Percentiles rank a stretch among this genome's conserved stretches.
phyloP scores from a whole-genome alignment of 371 early-diverging fungal species.

The Mortierella sp. region DNA sequence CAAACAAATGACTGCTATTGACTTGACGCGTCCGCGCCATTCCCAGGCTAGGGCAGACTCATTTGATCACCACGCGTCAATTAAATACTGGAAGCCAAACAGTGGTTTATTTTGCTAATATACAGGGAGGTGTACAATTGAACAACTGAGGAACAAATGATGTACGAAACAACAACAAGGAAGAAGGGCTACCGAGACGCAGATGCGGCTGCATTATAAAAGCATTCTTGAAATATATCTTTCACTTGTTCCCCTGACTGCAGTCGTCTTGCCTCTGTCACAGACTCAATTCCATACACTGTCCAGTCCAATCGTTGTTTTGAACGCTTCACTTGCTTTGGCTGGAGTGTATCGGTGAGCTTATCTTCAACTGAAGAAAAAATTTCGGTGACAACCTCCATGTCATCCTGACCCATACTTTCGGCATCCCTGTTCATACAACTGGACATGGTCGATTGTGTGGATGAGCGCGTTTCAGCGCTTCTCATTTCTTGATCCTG shows the following conservation, averaged over 20 bases:
- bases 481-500: conserved; percentile 38
- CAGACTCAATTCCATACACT: conserved; percentile 9
- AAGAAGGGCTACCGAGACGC: conserved; percentile 28
- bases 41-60: neutral
- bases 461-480: conserved; percentile 1
- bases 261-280: conserved; percentile 9
- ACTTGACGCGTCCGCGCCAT: neutral
- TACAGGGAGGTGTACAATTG: too few species aligned
- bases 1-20: conserved; percentile 1
- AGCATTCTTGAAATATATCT: conserved; percentile 42
- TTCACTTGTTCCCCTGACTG: conserved; percentile 29
- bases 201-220: conserved; percentile 38
- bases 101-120: too few species aligned
- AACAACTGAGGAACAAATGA: neutral
- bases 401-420: conserved; percentile 24
- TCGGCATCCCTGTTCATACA: conserved; percentile 17
- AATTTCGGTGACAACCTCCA: neutral
- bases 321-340: conserved; percentile 11
- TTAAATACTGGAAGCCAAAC: too few species aligned
- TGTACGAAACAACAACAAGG: conserved; percentile 79
- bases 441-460: conserved; percentile 5
- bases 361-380: neutral
- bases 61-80: neutral
- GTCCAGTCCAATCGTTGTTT: conserved; percentile 16
- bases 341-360: neutral